phyloP scores from a whole-genome alignment of 306 rosid genomes.

The Glycine tomentella region DNA sequence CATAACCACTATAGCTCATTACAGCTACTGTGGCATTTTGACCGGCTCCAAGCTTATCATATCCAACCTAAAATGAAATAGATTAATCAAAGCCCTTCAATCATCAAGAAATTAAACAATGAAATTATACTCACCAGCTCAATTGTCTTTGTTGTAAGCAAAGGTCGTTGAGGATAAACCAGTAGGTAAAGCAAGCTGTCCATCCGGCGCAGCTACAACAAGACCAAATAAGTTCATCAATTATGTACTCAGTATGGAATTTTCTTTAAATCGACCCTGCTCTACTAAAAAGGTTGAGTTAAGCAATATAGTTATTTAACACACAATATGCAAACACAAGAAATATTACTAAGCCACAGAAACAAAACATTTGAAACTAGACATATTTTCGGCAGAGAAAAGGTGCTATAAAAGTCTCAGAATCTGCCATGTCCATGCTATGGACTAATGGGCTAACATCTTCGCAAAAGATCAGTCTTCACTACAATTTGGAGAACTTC shows the following conservation, averaged over 20 bases:
- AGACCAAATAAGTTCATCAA: slow-evolving; percentile 32
- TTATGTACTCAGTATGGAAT: background rate
- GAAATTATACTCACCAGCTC: slow-evolving; percentile 82
- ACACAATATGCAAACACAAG: slow-evolving; percentile 36
- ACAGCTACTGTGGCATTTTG: slow-evolving; percentile 99
- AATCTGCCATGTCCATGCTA: no score
- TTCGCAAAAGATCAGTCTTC: no score
- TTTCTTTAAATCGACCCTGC: slow-evolving; percentile 2
- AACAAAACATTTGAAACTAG: no score
- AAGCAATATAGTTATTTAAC: slow-evolving; percentile 2
- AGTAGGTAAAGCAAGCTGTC: slow-evolving; percentile 86
- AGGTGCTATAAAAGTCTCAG: no score
- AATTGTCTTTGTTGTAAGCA: slow-evolving; percentile 87
- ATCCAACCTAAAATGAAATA: slow-evolving; percentile 76
- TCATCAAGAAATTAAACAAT: slow-evolving; percentile 6
- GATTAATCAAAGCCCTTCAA: slow-evolving; percentile 31
- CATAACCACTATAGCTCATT: slow-evolving; percentile 99
- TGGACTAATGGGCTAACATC: no score
- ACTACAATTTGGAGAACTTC: no score
- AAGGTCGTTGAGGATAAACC: slow-evolving; percentile 95
- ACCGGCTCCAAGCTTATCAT: slow-evolving; percentile 98
- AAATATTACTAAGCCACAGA: background rate
- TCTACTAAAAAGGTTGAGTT: background rate
- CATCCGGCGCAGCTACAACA: slow-evolving; percentile 72
- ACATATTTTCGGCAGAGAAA: no score